A percentile compares a stretch with the other conserved stretches of the same genome.
These are phyloP conservation scores for Pseudogymnoascus sp. DNA, from an alignment of 2,329 filamentous ascomycete species.

Conservation along the genomic window DNA sequence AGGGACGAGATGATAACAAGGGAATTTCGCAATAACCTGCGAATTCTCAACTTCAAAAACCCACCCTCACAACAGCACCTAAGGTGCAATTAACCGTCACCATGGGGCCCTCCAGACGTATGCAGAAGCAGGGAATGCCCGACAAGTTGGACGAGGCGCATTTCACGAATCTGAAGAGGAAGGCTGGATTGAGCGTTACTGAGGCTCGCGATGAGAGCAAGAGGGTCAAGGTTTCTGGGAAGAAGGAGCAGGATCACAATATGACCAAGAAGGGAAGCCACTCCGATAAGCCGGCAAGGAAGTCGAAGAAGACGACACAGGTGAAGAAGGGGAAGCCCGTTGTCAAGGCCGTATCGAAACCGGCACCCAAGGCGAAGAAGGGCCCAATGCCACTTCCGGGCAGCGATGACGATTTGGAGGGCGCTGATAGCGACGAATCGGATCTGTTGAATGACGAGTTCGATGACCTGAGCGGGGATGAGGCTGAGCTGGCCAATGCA, in stretches of 20 bases:
- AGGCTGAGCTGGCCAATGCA: constrained; percentile 34
- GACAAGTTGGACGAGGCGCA: constrained; percentile 74
- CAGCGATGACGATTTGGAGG: constrained; percentile 36
- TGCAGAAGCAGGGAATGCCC: constrained; percentile 92
- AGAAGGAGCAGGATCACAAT: constrained; percentile 37
- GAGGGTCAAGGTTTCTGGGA: constrained; percentile 57
- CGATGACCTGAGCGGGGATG: constrained; percentile 30
- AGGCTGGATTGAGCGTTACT: constrained; percentile 64
- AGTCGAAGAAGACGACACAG: constrained; percentile 31
- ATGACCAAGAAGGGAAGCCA: constrained; percentile 31
- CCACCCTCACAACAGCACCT: constrained; percentile 8
- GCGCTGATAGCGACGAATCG: constrained; percentile 36
- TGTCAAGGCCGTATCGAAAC: constrained; percentile 31
- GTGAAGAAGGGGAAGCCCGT: constrained; percentile 27
- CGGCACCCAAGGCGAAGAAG: constrained; percentile 32
- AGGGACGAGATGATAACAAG: constrained; percentile 3
- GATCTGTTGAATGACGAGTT: constrained; percentile 41
- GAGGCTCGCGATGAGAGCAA: constrained; percentile 50
- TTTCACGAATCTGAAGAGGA: constrained; percentile 76
- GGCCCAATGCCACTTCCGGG: constrained; percentile 39
- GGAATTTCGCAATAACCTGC: constrained; percentile 8
- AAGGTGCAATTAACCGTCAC: constrained; percentile 29
- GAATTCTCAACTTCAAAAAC: constrained; percentile 4
- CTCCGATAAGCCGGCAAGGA: constrained; percentile 27
- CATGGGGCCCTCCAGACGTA: constrained; percentile 87